These are phyloP conservation scores for Melanopsichium pennsylvanicum DNA, from an alignment of 1,284 basidiomycete species.

Conservation along the genomic window DNA sequence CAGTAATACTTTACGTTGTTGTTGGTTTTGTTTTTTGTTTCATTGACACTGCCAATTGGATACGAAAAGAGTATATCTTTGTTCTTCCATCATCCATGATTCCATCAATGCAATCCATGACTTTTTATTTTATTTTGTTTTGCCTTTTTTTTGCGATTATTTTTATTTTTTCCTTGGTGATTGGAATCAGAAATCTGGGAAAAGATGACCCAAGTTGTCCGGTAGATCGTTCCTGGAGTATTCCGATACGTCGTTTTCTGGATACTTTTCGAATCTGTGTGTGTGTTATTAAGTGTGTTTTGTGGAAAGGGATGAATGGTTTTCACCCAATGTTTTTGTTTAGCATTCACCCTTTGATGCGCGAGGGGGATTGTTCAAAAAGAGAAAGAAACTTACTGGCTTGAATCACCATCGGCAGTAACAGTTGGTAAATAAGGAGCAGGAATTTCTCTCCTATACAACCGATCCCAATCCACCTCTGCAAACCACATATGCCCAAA, in stretches of 20 bases:
- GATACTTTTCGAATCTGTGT: constrained; percentile 56
- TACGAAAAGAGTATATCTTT: too few relatives aligned
- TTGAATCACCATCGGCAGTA: constrained; percentile 66
- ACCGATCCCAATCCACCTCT: constrained; percentile 92
- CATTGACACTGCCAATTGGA: too few relatives aligned
- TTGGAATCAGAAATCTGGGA: constrained; percentile 57
- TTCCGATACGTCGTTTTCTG: constrained; percentile 60
- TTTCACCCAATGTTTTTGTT: too few relatives aligned
- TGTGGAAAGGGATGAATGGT: too few relatives aligned
- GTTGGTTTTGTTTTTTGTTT: too few relatives aligned
- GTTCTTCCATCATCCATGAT: too few relatives aligned
- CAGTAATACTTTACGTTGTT: too few relatives aligned
- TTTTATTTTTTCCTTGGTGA: neutral
- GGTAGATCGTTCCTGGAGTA: constrained; percentile 55
- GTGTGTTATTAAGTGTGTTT: too few relatives aligned
- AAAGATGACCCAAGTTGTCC: constrained; percentile 56
- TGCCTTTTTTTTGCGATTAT: too few relatives aligned
- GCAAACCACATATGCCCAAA: constrained; percentile 96
- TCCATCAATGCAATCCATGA: too few relatives aligned
- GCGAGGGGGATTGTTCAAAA: neutral
- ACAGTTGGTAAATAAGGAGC: constrained; percentile 87
- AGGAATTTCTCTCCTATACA: constrained; percentile 85
- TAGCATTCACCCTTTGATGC: too few relatives aligned
- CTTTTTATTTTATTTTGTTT: too few relatives aligned
- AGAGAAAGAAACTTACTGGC: constrained; percentile 44